A percentile compares a stretch with the other conserved stretches of the same genome.
Evolutionary conservation across 2,329 filamentous ascomycete genomes (phyloP).

Genomic region (Pyrenochaeta sp.): DNA sequence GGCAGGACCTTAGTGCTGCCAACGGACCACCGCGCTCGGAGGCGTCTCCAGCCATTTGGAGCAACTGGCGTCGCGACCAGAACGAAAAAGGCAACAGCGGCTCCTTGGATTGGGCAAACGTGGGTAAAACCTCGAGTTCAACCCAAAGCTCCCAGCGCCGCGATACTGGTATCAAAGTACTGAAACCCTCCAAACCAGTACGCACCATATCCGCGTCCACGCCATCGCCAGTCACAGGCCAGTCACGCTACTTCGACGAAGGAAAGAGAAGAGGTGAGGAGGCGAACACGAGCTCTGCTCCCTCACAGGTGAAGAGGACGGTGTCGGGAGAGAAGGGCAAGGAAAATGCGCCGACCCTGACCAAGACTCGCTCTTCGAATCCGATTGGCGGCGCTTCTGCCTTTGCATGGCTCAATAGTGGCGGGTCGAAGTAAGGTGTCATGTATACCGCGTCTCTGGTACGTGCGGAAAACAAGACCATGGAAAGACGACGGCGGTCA

Average conservation of each 20-base stretch:
- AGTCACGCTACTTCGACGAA: slow-evolving; percentile 61
- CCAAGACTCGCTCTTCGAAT: slow-evolving; percentile 71
- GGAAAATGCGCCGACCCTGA: slow-evolving; percentile 47
- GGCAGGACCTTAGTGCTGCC: slow-evolving; percentile 25
- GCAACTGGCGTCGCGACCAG: slow-evolving; percentile 58
- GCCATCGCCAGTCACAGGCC: slow-evolving; percentile 40
- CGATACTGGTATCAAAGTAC: slow-evolving; percentile 85
- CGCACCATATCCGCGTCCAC: slow-evolving; percentile 55
- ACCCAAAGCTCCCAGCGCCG: slow-evolving; percentile 72
- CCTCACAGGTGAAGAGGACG: slow-evolving; percentile 37
- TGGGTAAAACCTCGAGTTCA: slow-evolving; percentile 62
- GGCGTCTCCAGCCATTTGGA: slow-evolving; percentile 56
- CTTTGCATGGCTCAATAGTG: slow-evolving; percentile 85
- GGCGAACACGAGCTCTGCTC: slow-evolving; percentile 8
- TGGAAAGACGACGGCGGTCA: background rate
- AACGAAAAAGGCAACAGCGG: slow-evolving; percentile 39
- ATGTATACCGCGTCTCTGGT: background rate
- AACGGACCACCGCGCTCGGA: slow-evolving; percentile 37
- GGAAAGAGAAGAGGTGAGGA: slow-evolving; percentile 51
- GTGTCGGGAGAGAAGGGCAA: slow-evolving; percentile 48
- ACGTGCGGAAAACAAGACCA: background rate
- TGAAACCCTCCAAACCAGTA: slow-evolving; percentile 77
- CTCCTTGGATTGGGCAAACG: slow-evolving; percentile 63
- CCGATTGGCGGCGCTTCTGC: slow-evolving; percentile 92
- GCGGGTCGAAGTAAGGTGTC: slow-evolving; percentile 34